Percentiles rank a stretch among this genome's conserved stretches.
phyloP scores from a whole-genome alignment of 768 basidiomycete species.

The Suillus spraguei region DNA sequence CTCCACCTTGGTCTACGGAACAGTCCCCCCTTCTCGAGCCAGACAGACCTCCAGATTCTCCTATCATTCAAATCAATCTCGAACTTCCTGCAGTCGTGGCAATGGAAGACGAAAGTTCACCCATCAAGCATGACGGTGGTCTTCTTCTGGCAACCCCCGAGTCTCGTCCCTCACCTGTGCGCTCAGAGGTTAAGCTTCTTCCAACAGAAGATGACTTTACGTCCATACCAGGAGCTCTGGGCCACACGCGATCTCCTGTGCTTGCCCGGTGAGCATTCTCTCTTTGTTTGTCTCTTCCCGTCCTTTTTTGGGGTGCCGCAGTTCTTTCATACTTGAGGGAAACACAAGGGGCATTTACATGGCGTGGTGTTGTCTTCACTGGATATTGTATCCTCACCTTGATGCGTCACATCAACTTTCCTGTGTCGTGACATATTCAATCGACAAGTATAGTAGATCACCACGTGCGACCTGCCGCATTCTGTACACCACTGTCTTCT shows the following conservation, averaged over 20 bases:
- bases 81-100: constrained; percentile 17
- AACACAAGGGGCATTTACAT: not conserved
- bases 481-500: not conserved
- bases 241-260: constrained; percentile 35
- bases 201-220: constrained; percentile 13
- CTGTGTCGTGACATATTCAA: constrained; percentile 13
- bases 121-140: constrained; percentile 31
- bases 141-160: constrained; percentile 20
- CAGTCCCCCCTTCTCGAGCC: constrained; percentile 11
- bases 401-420: constrained; percentile 9
- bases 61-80: constrained; percentile 13
- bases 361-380: not conserved
- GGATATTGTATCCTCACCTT: not conserved
- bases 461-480: constrained; percentile 19
- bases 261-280: constrained; percentile 29
- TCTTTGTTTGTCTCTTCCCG: not conserved
- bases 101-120: constrained; percentile 26
- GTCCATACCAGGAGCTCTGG: constrained; percentile 13
- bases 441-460: constrained; percentile 15
- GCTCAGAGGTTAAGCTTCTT: constrained; percentile 18
- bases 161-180: constrained; percentile 17
- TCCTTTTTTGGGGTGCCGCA: not conserved
- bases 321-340: constrained; percentile 2
- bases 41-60: constrained; percentile 16
- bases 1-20: constrained; percentile 24